Evolutionary conservation across 176 grass and related monocot species (phyloP).

Genomic region (Poa annua): DNA sequence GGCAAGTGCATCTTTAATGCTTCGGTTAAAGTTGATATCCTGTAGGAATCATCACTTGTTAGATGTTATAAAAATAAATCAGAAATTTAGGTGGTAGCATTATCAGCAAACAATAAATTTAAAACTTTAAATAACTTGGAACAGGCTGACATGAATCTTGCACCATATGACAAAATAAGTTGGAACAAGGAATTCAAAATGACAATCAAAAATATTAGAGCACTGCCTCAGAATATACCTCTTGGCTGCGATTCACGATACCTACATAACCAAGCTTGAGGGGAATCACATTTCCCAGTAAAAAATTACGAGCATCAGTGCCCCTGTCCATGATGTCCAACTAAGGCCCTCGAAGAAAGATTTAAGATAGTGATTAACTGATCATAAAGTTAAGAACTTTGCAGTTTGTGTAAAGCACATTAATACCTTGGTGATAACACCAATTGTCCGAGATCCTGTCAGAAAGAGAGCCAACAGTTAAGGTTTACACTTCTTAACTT

Average conservation of each 20-base stretch:
- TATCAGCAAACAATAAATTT: not conserved
- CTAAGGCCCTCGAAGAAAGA: conserved; percentile 55
- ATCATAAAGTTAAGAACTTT: conserved; percentile 35
- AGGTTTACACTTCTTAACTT: conserved; percentile 20
- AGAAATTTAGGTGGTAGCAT: not conserved
- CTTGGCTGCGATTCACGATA: conserved; percentile 91
- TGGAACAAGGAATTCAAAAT: conserved; percentile 15
- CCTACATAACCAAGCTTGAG: conserved; percentile 92
- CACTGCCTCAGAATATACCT: conserved; percentile 57
- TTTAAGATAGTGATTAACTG: conserved; percentile 28
- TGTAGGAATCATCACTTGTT: conserved; percentile 50
- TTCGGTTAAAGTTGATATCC: conserved; percentile 95
- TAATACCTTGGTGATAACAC: conserved; percentile 96
- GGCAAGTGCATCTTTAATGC: conserved; percentile 82
- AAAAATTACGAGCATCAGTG: conserved; percentile 91
- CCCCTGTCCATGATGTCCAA: conserved; percentile 99
- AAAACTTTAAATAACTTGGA: conserved; percentile 33
- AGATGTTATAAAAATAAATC: conserved; percentile 33
- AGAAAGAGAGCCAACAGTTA: conserved; percentile 43
- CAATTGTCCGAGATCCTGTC: conserved; percentile 85
- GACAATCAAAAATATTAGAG: conserved; percentile 21
- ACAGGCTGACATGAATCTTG: not conserved
- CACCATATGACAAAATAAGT: conserved; percentile 29
- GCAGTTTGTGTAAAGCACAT: conserved; percentile 16
- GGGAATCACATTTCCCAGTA: conserved; percentile 91